A percentile compares a stretch with the other conserved stretches of the same genome.
Conservation (phyloP, 2,329 filamentous ascomycete genomes). For the Talaromyces marneffei region DNA sequence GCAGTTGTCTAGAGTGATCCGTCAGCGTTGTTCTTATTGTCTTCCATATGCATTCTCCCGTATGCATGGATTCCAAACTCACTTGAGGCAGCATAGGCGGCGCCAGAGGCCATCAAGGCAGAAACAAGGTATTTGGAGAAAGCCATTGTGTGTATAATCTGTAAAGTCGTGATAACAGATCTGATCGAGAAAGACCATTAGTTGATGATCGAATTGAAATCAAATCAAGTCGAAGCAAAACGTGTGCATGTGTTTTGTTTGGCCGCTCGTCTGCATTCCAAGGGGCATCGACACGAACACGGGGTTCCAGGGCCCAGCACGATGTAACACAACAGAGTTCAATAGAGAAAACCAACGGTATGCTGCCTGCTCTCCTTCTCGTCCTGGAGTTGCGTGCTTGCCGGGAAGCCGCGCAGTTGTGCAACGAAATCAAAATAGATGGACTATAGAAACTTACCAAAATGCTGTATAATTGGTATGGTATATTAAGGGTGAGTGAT, state of each 20-base stretch:
- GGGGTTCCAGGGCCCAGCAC: background rate
- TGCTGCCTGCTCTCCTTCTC: background rate
- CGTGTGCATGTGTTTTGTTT: constrained; percentile 6
- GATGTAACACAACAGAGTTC: background rate
- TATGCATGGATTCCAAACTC: constrained; percentile 23
- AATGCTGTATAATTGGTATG: background rate
- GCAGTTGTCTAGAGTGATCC: constrained; percentile 11
- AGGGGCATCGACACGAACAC: constrained; percentile 6
- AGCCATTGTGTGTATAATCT: constrained; percentile 40
- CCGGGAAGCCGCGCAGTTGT: background rate
- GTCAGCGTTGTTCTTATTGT: constrained; percentile 15
- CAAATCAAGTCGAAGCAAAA: background rate
- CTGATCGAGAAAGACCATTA: background rate
- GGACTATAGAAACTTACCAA: background rate
- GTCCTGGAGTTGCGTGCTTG: background rate
- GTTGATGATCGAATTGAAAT: background rate
- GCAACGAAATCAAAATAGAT: background rate
- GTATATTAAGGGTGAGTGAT: constrained; percentile 1
- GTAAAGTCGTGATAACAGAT: constrained; percentile 4
- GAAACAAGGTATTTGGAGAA: constrained; percentile 53
- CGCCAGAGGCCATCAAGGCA: constrained; percentile 49
- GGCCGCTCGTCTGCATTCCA: constrained; percentile 5
- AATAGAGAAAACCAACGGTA: background rate
- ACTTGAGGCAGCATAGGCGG: constrained; percentile 44
- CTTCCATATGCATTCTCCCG: too few relatives aligned